Conservation (phyloP, 768 basidiomycete species). For the Austroboletus eburneus region DNA sequence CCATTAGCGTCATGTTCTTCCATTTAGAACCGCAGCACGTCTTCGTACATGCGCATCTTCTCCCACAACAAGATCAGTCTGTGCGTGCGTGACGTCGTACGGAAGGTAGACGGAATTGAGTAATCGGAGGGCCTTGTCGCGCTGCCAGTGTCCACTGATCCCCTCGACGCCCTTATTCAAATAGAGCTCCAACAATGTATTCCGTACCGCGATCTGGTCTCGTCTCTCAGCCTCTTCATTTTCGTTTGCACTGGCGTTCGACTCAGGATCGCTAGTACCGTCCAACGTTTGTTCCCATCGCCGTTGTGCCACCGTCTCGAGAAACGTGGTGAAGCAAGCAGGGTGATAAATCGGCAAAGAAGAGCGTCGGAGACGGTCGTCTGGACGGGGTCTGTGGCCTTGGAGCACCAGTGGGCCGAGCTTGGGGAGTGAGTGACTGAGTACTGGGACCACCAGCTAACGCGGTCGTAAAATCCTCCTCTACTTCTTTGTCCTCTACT, state of each 20-base stretch:
- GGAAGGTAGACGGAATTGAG: constrained; percentile 59
- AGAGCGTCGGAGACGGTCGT: constrained; percentile 75
- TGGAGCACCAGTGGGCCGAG: constrained; percentile 4
- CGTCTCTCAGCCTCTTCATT: constrained; percentile 51
- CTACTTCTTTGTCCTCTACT: constrained; percentile 10
- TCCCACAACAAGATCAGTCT: constrained; percentile 92
- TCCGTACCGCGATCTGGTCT: constrained; percentile 90
- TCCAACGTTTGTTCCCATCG: constrained; percentile 78
- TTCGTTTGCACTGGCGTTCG: constrained; percentile 18
- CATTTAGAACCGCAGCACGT: constrained; percentile 92
- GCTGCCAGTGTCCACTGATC: too few species aligned
- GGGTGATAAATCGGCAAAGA: constrained; percentile 95
- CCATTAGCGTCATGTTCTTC: constrained; percentile 44
- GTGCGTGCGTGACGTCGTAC: constrained; percentile 86
- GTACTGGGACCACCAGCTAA: constrained; percentile 26
- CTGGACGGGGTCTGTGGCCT: constrained; percentile 36
- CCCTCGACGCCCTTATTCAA: constrained; percentile 44
- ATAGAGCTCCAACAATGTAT: constrained; percentile 92
- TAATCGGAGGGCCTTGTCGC: constrained; percentile 67
- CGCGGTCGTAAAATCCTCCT: constrained; percentile 16
- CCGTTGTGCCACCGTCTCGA: constrained; percentile 78
- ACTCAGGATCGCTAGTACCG: constrained; percentile 16
- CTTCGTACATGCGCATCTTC: constrained; percentile 92
- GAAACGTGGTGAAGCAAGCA: constrained; percentile 75
- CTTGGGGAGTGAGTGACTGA: constrained; percentile 11